A percentile compares a stretch with the other conserved stretches of the same genome.
Evolutionary conservation across 108 stramenopile species (phyloP).

Genomic region (Cyclotella cryptica): DNA sequence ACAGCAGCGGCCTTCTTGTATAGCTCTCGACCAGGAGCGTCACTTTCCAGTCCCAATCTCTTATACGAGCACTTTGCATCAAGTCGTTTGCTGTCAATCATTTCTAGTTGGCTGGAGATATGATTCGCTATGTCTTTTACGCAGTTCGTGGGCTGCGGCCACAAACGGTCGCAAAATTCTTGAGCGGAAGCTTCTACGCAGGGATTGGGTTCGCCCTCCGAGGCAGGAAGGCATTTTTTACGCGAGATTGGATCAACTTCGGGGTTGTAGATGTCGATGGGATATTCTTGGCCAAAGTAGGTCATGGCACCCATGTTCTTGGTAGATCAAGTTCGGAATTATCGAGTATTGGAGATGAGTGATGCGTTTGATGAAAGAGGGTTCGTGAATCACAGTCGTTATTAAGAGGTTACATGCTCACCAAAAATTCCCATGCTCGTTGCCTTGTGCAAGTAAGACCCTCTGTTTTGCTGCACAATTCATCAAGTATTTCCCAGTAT

Average conservation of each 20-base stretch:
- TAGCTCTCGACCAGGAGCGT: slow-evolving; percentile 50
- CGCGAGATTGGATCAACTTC: slow-evolving; percentile 43
- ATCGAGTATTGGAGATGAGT: no score
- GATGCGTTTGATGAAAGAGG: no score
- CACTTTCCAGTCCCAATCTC: slow-evolving; percentile 53
- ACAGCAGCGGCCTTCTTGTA: slow-evolving; percentile 39
- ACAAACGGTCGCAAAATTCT: slow-evolving; percentile 42
- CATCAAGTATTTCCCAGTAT: slow-evolving; percentile 51
- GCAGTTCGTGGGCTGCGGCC: slow-evolving; percentile 46
- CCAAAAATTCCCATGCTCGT: slow-evolving; percentile 52
- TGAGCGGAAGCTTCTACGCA: slow-evolving; percentile 41
- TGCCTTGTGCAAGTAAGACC: slow-evolving; percentile 35
- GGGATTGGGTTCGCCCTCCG: slow-evolving; percentile 7
- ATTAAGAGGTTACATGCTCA: background rate
- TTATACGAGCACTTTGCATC: slow-evolving; percentile 56
- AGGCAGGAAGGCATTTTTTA: slow-evolving; percentile 23
- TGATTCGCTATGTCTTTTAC: slow-evolving; percentile 41
- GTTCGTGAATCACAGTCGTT: no score
- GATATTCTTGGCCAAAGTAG: slow-evolving; percentile 41
- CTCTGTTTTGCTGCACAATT: slow-evolving; percentile 44
- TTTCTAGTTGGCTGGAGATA: slow-evolving; percentile 40
- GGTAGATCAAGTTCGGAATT: background rate
- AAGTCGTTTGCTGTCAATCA: slow-evolving; percentile 29
- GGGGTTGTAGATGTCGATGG: slow-evolving; percentile 58
- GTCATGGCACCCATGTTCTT: slow-evolving; percentile 55